These are phyloP conservation scores for Picochlorum sp. DNA, from an alignment of 139 green algal genomes.

Conservation along the genomic window DNA sequence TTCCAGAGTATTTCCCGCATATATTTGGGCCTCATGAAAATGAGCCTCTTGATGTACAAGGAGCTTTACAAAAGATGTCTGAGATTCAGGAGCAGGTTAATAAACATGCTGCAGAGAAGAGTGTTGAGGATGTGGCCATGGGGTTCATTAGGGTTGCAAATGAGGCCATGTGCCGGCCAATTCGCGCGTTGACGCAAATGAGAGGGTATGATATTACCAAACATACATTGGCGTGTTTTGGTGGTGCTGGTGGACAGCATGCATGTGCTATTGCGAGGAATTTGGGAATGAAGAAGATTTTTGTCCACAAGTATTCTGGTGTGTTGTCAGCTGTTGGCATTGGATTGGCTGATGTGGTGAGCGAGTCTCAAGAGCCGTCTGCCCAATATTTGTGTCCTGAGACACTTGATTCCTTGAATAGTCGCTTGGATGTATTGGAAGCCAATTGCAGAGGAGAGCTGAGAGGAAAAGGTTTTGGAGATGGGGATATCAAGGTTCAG, in stretches of 20 bases:
- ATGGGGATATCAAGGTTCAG: conserved; percentile 22
- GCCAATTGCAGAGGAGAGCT: conserved; percentile 32
- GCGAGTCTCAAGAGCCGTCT: conserved; percentile 77
- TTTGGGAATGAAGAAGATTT: conserved; percentile 89
- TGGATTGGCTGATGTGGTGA: conserved; percentile 85
- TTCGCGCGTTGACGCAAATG: conserved; percentile 85
- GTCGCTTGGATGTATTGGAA: conserved; percentile 50
- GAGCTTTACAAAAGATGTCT: conserved; percentile 41
- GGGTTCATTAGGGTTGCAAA: conserved; percentile 93
- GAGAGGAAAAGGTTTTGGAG: conserved; percentile 18
- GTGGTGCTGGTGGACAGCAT: conserved; percentile 93
- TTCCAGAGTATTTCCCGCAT: conserved; percentile 90
- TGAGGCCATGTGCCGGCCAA: conserved; percentile 94
- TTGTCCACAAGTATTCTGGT: conserved; percentile 83
- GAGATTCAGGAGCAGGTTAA: conserved; percentile 56
- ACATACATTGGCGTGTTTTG: conserved; percentile 91
- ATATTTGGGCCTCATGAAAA: conserved; percentile 80
- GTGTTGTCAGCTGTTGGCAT: conserved; percentile 94
- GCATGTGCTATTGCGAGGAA: conserved; percentile 83
- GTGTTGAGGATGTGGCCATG: conserved; percentile 64
- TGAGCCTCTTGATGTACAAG: conserved; percentile 66
- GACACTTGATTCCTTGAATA: conserved; percentile 29
- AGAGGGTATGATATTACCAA: conserved; percentile 78
- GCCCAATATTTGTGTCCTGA: conserved; percentile 27
- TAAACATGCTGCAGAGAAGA: conserved; percentile 40